phyloP scores from a whole-genome alignment of 768 basidiomycete genomes.

The Pulveroboletus frians region DNA sequence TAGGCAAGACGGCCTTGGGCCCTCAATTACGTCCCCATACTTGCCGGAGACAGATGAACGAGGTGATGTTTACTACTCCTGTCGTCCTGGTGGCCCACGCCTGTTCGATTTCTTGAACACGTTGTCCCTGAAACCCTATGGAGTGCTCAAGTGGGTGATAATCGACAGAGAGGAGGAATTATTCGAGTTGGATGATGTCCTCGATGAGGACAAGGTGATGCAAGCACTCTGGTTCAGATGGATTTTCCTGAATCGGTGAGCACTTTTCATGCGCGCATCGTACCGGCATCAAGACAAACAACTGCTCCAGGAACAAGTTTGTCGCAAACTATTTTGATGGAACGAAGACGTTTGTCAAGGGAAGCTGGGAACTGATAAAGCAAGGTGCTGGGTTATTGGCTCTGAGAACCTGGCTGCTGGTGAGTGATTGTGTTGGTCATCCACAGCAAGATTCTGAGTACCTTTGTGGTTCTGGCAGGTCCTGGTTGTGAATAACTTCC shows the following conservation, averaged over 20 bases:
- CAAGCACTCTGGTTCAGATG: slow-evolving; percentile 73
- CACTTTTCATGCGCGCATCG: background rate
- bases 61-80: slow-evolving; percentile 51
- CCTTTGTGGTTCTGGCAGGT: slow-evolving; percentile 35
- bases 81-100: slow-evolving; percentile 59
- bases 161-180: slow-evolving; percentile 73
- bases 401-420: slow-evolving; percentile 56
- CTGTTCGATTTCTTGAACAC: slow-evolving; percentile 61
- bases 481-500: slow-evolving; percentile 49
- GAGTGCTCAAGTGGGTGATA: slow-evolving; percentile 64
- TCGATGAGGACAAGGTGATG: slow-evolving; percentile 76
- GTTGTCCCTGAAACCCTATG: slow-evolving; percentile 56
- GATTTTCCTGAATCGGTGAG: slow-evolving; percentile 60
- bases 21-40: slow-evolving; percentile 48
- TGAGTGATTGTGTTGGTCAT: slow-evolving; percentile 26
- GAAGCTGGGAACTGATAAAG: slow-evolving; percentile 64
- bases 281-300: background rate
- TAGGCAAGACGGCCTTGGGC: slow-evolving; percentile 41
- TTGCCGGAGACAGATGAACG: slow-evolving; percentile 43
- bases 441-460: background rate
- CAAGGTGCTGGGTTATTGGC: slow-evolving; percentile 65
- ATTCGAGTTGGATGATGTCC: slow-evolving; percentile 63
- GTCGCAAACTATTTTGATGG: slow-evolving; percentile 52
- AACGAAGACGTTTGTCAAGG: slow-evolving; percentile 47
- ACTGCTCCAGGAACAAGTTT: slow-evolving; percentile 43